phyloP scores from a whole-genome alignment of 1,284 basidiomycete genomes.

The Melampsora larici-populina region DNA sequence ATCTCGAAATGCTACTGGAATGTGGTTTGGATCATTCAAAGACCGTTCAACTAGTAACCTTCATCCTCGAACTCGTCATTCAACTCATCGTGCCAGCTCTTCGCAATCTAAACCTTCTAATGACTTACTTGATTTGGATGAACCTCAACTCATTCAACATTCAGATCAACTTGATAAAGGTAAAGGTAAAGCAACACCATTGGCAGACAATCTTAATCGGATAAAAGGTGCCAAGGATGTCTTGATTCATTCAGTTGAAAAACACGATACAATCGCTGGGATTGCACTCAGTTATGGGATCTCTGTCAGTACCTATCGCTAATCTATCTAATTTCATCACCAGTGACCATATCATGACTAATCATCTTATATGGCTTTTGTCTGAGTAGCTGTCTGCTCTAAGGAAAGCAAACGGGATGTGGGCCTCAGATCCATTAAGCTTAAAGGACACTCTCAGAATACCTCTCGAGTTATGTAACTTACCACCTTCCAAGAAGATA shows the following conservation, averaged over 20 bases:
- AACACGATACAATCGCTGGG: conserved; percentile 11
- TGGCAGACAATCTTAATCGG: conserved; percentile 11
- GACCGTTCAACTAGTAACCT: too few species aligned
- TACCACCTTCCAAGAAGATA: conserved; percentile 29
- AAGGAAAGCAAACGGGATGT: conserved; percentile 26
- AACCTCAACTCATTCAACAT: too few species aligned
- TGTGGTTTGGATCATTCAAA: too few species aligned
- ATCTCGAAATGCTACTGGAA: too few species aligned
- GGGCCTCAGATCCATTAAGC: conserved; percentile 12
- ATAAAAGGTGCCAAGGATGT: conserved; percentile 26
- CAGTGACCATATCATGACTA: background rate
- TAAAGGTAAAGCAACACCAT: conserved; percentile 2
- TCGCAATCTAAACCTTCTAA: too few species aligned
- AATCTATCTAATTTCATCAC: background rate
- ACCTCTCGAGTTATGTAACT: conserved; percentile 22
- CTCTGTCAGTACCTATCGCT: background rate
- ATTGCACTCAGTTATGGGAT: conserved; percentile 40
- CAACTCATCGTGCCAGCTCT: too few species aligned
- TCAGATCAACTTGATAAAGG: background rate
- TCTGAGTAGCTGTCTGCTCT: conserved; percentile 9
- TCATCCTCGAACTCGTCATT: too few species aligned
- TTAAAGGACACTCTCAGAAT: conserved; percentile 9
- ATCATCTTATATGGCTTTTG: background rate
- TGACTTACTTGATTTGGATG: too few species aligned
- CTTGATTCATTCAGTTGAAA: conserved; percentile 18